Percentiles rank a stretch among this genome's conserved stretches.
Conservation (phyloP, 2,329 filamentous ascomycete species). For the Colletotrichum viniferum region DNA sequence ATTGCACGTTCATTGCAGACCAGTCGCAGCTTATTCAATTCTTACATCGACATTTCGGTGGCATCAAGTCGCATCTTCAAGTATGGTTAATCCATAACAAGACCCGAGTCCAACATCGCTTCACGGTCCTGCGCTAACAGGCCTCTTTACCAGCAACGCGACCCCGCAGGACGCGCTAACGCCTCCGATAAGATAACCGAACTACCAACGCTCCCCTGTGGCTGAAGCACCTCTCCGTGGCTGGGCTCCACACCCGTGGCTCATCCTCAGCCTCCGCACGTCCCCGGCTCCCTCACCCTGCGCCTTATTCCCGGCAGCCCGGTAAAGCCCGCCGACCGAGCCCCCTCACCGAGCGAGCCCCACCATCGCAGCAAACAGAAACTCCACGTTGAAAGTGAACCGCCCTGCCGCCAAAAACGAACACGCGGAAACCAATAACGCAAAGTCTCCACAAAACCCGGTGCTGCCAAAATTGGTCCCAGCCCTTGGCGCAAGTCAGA, state of each 20-base stretch:
- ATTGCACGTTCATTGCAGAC: not conserved
- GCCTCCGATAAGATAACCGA: not conserved
- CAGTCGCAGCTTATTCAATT: fast-evolving
- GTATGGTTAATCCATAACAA: not conserved
- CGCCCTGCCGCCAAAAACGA: not conserved
- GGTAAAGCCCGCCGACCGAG: not conserved
- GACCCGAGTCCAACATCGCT: not conserved
- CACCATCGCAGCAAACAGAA: not conserved
- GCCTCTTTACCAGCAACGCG: not conserved
- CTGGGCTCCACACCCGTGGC: not conserved
- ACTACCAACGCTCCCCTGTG: not conserved
- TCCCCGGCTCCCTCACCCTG: not conserved
- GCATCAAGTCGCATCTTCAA: not conserved
- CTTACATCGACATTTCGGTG: not conserved
- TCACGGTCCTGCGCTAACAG: not conserved
- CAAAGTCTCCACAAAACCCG: not conserved
- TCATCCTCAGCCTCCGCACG: not conserved
- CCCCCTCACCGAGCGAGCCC: not conserved
- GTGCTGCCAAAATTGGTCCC: not conserved
- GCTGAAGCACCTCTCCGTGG: not conserved
- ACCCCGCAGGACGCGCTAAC: not conserved
- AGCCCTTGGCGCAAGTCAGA: slow-evolving; percentile 14
- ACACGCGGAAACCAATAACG: not conserved
- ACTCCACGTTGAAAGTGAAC: not conserved
- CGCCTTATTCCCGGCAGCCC: not conserved